A percentile compares a stretch with the other conserved stretches of the same genome.
Conservation (phyloP, 2,329 filamentous ascomycete species). For the Emericellopsis cladophorae region DNA sequence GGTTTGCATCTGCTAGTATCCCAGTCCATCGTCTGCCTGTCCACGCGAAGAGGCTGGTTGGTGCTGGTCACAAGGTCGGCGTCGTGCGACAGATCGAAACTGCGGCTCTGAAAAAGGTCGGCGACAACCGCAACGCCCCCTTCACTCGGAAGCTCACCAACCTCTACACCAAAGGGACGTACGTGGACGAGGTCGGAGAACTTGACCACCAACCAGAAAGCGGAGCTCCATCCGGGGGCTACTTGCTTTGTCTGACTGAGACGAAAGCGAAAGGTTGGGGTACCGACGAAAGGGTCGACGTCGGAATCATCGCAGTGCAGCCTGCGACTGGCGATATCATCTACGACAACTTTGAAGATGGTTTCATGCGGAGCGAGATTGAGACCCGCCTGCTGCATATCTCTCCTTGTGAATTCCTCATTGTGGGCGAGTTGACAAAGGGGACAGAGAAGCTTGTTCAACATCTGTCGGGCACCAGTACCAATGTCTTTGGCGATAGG, state of each 20-base stretch:
- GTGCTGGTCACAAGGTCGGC: constrained; percentile 89
- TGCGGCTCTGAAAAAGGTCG: constrained; percentile 86
- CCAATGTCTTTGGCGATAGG: constrained; percentile 84
- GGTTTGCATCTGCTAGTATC: constrained; percentile 92
- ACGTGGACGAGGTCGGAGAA: constrained; percentile 85
- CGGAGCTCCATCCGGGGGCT: constrained; percentile 57
- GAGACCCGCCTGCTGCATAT: constrained; percentile 94
- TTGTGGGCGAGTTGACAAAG: constrained; percentile 81
- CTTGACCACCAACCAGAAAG: constrained; percentile 39
- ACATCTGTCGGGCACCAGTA: constrained; percentile 79
- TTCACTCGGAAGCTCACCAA: constrained; percentile 91
- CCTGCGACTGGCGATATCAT: constrained; percentile 92
- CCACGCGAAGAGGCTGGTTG: constrained; percentile 84
- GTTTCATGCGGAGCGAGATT: constrained; percentile 93
- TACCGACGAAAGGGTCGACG: constrained; percentile 84
- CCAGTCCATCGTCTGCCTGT: constrained; percentile 85
- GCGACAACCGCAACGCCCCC: constrained; percentile 85
- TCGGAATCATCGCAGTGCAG: constrained; percentile 88
- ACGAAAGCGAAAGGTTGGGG: constrained; percentile 65
- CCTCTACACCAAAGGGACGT: constrained; percentile 95
- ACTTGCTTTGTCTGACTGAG: constrained; percentile 86
- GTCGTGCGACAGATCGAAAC: constrained; percentile 93
- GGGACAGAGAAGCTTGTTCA: constrained; percentile 86
- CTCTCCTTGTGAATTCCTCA: constrained; percentile 85
- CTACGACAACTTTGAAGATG: constrained; percentile 91